Conservation (phyloP, 331 rosid species). For the Arachis monticola region DNA sequence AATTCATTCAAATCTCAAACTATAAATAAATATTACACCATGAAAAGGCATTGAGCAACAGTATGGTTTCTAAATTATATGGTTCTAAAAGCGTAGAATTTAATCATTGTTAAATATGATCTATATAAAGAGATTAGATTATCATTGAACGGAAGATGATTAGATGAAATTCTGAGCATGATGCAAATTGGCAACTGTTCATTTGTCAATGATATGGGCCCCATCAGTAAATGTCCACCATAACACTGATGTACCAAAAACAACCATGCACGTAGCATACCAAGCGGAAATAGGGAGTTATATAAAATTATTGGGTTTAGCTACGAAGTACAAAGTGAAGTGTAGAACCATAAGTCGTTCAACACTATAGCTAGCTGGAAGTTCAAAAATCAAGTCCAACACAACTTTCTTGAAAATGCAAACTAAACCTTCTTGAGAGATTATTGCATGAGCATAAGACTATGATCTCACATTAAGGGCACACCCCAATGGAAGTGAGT, state of each 20-base stretch:
- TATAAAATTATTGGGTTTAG: neutral
- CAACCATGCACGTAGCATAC: neutral
- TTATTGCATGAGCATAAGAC: no score
- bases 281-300: neutral
- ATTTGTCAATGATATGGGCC: neutral
- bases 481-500: neutral
- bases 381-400: slow-evolving; percentile 9
- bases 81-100: slow-evolving; percentile 10
- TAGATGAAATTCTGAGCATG: neutral
- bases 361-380: neutral
- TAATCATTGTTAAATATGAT: neutral
- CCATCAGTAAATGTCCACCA: neutral
- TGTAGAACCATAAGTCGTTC: neutral
- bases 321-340: neutral
- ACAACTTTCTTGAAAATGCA: neutral
- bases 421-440: neutral
- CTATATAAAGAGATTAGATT: neutral
- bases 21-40: neutral
- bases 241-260: neutral
- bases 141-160: neutral
- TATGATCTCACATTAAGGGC: no score
- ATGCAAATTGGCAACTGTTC: neutral
- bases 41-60: neutral
- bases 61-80: neutral
- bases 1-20: neutral